Percentiles rank a stretch among this genome's conserved stretches.
Evolutionary conservation across 306 rosid genomes (phyloP).

Genomic region (Echinosophora koreensis): DNA sequence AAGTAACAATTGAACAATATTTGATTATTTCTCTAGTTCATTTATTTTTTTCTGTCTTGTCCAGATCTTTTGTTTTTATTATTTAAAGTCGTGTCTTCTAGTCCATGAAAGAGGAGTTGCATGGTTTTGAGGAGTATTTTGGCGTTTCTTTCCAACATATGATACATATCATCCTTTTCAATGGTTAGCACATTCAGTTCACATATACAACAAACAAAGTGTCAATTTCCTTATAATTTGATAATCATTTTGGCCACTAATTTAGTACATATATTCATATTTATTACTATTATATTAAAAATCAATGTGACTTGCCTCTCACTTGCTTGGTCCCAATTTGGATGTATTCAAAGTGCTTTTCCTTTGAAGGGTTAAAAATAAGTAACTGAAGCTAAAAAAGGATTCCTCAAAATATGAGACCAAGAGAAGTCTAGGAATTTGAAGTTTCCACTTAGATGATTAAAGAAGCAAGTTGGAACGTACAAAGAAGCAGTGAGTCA

Average conservation of each 20-base stretch:
- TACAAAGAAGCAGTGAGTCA: constrained; percentile 37
- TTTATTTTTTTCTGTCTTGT: neutral
- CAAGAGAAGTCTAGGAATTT: constrained; percentile 48
- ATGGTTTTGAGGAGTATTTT: constrained; percentile 66
- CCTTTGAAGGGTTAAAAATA: constrained; percentile 33
- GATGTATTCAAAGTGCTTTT: constrained; percentile 41
- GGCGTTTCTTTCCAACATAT: constrained; percentile 50
- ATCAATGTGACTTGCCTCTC: constrained; percentile 27
- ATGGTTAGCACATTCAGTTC: constrained; percentile 19
- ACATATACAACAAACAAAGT: constrained; percentile 44
- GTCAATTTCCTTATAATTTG: constrained; percentile 60
- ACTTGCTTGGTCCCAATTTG: constrained; percentile 50
- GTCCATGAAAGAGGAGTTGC: constrained; percentile 50
- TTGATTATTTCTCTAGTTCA: neutral
- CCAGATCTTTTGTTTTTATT: constrained; percentile 14
- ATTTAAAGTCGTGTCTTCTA: neutral
- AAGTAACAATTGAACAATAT: neutral
- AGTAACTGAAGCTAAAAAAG: constrained; percentile 31
- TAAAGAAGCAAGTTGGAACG: constrained; percentile 30
- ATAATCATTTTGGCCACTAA: constrained; percentile 57
- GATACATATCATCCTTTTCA: constrained; percentile 23
- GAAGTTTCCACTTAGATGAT: constrained; percentile 46
- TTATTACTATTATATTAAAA: constrained; percentile 5
- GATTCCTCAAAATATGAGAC: constrained; percentile 45
- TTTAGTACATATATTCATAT: constrained; percentile 39